Percentiles rank a stretch among this genome's conserved stretches.
phyloP scores from a whole-genome alignment of 768 basidiomycete genomes.

The Amanita jacksonii region DNA sequence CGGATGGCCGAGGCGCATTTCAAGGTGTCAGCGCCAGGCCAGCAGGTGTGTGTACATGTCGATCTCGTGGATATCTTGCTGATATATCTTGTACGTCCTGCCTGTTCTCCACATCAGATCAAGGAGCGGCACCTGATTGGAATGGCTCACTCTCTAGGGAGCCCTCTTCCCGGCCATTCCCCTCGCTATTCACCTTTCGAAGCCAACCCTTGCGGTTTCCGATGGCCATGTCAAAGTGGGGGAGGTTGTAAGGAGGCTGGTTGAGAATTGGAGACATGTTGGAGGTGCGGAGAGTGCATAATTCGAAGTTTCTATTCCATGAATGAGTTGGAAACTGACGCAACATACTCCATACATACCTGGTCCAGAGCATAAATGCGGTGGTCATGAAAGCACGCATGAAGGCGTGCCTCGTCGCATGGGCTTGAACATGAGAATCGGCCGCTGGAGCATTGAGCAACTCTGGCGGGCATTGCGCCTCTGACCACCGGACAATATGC shows the following conservation, averaged over 20 bases:
- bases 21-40: constrained; percentile 10
- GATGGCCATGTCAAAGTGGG: constrained; percentile 13
- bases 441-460: too few relatives aligned
- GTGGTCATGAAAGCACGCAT: constrained; percentile 7
- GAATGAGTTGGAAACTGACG: too few relatives aligned
- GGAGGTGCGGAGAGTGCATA: too few relatives aligned
- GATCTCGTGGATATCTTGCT: constrained; percentile 20
- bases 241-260: too few relatives aligned
- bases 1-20: constrained; percentile 9
- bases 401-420: too few relatives aligned
- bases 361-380: constrained; percentile 8
- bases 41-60: constrained; percentile 21
- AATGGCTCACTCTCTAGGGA: neutral
- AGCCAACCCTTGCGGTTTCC: constrained; percentile 20
- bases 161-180: constrained; percentile 15
- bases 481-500: constrained; percentile 19
- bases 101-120: neutral
- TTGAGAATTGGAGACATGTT: too few relatives aligned
- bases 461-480: constrained; percentile 10
- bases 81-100: constrained; percentile 23
- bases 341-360: too few relatives aligned
- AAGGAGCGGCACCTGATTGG: neutral
- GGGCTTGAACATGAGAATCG: too few relatives aligned
- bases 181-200: constrained; percentile 7
- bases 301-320: too few relatives aligned